Evolutionary conservation across 2,329 filamentous ascomycete species (phyloP).

Genomic region (Colletotrichum tamarilloi): DNA sequence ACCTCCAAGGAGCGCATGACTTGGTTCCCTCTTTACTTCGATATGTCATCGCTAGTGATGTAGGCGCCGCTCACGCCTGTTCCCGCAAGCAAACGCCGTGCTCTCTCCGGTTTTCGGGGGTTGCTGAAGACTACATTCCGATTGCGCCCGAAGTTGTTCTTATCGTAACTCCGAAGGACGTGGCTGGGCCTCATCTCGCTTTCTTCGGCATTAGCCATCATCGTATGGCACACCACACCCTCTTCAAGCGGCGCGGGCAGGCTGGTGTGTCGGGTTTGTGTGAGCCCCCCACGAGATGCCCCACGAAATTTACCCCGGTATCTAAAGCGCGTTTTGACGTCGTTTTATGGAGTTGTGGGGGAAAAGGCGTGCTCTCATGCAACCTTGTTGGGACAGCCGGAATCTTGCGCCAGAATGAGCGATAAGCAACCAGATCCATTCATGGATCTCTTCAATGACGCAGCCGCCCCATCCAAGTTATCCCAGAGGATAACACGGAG

Average conservation of each 20-base stretch:
- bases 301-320: constrained; percentile 30
- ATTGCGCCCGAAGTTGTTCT: constrained; percentile 18
- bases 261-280: constrained; percentile 19
- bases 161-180: constrained; percentile 26
- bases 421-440: constrained; percentile 10
- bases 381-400: constrained; percentile 31
- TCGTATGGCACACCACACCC: constrained; percentile 12
- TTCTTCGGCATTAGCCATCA: constrained; percentile 12
- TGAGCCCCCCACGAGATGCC: constrained; percentile 32
- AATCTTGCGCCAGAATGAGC: constrained; percentile 16
- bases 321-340: constrained; percentile 31
- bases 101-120: neutral
- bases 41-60: neutral
- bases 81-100: too few relatives aligned
- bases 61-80: neutral
- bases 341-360: constrained; percentile 37
- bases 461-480: constrained; percentile 1
- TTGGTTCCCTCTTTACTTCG: neutral
- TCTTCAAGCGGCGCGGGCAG: constrained; percentile 11
- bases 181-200: constrained; percentile 11
- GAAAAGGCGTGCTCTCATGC: constrained; percentile 27
- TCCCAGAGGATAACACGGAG: neutral
- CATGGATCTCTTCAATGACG: constrained; percentile 13
- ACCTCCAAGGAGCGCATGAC: neutral
- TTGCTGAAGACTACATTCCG: neutral